Conservation (phyloP, 257 asterid species). For the Voacanga thouarsii region DNA sequence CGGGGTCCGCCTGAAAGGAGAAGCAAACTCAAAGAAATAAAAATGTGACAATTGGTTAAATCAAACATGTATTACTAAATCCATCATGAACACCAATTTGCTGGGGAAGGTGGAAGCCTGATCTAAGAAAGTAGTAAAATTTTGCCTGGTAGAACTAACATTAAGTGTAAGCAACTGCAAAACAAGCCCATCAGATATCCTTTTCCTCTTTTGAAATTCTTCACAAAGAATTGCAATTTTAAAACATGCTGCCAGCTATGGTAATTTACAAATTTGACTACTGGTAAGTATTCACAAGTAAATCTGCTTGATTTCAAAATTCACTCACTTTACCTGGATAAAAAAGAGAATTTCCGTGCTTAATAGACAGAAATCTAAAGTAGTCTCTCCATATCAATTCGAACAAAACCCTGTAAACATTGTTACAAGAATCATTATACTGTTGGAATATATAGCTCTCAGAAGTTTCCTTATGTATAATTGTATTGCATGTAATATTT, state of each 20-base stretch:
- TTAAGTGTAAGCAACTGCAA: not conserved
- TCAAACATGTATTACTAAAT: not conserved
- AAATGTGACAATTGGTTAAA: not conserved
- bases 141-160: not conserved
- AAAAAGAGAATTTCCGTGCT: slow-evolving; percentile 75
- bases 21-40: slow-evolving; percentile 1
- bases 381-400: slow-evolving; percentile 98
- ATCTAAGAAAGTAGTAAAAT: not conserved
- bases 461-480: not conserved
- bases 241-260: not conserved
- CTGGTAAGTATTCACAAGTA: not conserved
- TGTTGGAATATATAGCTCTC: not conserved
- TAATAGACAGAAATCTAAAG: slow-evolving; percentile 83
- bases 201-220: not conserved
- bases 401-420: slow-evolving; percentile 73
- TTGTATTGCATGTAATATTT: not conserved
- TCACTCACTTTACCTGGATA: slow-evolving; percentile 48
- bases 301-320: not conserved
- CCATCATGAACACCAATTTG: not conserved
- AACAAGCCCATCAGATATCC: not conserved
- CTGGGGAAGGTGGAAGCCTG: not conserved
- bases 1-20: slow-evolving; percentile 72
- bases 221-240: not conserved
- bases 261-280: not conserved
- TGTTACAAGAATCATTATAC: not conserved